Conservation (phyloP, 2,329 filamentous ascomycete genomes). For the Aureobasidium sp. region DNA sequence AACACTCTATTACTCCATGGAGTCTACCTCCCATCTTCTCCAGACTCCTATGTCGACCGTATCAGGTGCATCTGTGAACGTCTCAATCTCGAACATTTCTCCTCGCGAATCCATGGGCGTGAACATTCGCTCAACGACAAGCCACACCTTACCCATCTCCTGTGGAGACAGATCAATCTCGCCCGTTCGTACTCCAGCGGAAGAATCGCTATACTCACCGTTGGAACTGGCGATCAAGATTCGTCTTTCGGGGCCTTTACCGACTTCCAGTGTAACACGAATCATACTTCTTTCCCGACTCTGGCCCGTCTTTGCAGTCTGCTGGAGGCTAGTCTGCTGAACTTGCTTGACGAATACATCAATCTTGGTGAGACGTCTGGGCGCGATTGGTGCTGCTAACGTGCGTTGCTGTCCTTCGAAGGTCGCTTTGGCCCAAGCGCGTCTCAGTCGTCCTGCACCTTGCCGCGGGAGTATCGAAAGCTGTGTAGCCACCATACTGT, state of each 20-base stretch:
- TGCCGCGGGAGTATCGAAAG: slow-evolving; percentile 59
- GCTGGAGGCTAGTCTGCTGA: slow-evolving; percentile 17
- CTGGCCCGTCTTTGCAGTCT: slow-evolving; percentile 19
- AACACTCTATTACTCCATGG: neutral
- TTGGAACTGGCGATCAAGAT: slow-evolving; percentile 57
- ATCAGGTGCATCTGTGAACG: slow-evolving; percentile 37
- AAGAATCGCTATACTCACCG: slow-evolving; percentile 65
- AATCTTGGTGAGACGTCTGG: slow-evolving; percentile 38
- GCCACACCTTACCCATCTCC: slow-evolving; percentile 40
- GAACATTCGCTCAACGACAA: slow-evolving; percentile 75
- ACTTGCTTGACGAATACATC: slow-evolving; percentile 2
- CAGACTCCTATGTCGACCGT: slow-evolving; percentile 37
- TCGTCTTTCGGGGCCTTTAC: slow-evolving; percentile 58
- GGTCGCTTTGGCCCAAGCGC: slow-evolving; percentile 45
- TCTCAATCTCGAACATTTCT: slow-evolving; percentile 44
- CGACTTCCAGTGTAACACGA: slow-evolving; percentile 63
- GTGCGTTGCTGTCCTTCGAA: slow-evolving; percentile 45
- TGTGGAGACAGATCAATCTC: slow-evolving; percentile 67
- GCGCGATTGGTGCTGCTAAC: slow-evolving; percentile 43
- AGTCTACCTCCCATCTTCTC: slow-evolving; percentile 34
- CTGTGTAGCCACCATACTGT: slow-evolving; percentile 48
- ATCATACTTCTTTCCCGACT: slow-evolving; percentile 40
- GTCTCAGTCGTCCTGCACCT: slow-evolving; percentile 63
- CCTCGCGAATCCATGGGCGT: slow-evolving; percentile 38
- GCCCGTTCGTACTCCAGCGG: slow-evolving; percentile 55